Conservation (phyloP, 805 yeast species). For the Starmerella potacharoeniae region DNA sequence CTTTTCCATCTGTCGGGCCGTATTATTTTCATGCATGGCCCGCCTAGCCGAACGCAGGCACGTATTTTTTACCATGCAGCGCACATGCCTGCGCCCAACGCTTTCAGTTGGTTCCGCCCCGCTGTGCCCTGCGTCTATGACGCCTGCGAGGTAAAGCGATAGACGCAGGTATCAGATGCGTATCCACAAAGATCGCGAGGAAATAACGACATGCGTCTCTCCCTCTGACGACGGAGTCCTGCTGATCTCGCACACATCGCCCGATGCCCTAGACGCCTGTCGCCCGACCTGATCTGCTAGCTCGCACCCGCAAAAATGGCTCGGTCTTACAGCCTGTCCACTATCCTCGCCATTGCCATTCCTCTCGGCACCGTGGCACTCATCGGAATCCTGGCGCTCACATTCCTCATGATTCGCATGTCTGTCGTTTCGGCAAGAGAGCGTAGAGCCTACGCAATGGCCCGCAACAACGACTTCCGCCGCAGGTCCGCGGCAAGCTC, state of each 20-base stretch:
- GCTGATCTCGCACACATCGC: not conserved
- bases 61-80: not conserved
- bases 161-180: not conserved
- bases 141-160: not conserved
- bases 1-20: no score
- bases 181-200: not conserved
- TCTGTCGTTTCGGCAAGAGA: slow-evolving; percentile 4
- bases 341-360: slow-evolving; percentile 23
- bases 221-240: not conserved
- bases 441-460: slow-evolving; percentile 1
- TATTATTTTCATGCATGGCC: not conserved
- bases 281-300: no score
- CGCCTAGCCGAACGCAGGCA: not conserved
- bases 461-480: slow-evolving; percentile 8
- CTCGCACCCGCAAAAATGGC: slow-evolving; percentile 10
- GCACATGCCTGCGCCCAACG: not conserved
- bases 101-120: not conserved
- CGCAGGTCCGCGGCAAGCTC: not conserved
- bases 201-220: not conserved
- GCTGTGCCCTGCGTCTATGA: not conserved
- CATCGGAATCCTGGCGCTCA: slow-evolving; percentile 10
- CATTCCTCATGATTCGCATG: slow-evolving; percentile 6
- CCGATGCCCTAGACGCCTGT: no score
- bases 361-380: slow-evolving; percentile 21
- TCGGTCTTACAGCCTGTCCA: slow-evolving; percentile 9